Evolutionary conservation across 345 rosid species (phyloP).

Genomic region (Salix viminalis): DNA sequence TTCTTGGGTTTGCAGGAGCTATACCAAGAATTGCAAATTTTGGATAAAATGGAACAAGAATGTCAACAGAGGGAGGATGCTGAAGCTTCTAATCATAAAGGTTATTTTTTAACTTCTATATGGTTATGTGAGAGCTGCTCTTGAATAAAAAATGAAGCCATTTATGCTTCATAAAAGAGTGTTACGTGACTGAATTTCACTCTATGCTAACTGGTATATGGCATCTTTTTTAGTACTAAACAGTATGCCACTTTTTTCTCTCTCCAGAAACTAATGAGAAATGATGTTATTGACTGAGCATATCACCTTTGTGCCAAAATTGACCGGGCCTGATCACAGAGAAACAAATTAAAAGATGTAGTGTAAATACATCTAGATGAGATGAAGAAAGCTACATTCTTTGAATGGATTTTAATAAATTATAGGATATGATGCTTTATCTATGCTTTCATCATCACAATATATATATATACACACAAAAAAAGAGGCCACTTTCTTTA

Average conservation of each 20-base stretch:
- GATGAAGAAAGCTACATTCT: background rate
- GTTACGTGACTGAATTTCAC: background rate
- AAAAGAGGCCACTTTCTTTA: background rate
- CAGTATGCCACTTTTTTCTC: background rate
- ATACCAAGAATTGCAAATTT: constrained; percentile 22
- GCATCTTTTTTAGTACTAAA: background rate
- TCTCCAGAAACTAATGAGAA: background rate
- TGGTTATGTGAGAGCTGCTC: background rate
- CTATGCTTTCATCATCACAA: background rate
- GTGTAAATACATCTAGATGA: background rate
- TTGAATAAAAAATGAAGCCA: background rate
- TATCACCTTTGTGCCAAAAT: background rate
- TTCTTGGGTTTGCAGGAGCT: constrained; percentile 22
- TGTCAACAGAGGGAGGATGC: constrained; percentile 4
- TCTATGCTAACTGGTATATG: background rate
- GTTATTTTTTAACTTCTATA: constrained; percentile 1
- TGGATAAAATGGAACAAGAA: constrained; percentile 24
- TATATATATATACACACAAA: no score
- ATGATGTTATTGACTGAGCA: background rate
- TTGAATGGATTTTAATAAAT: background rate
- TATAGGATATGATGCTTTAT: background rate
- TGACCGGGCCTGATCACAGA: background rate
- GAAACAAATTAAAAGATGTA: background rate
- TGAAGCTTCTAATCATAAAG: constrained; percentile 3
- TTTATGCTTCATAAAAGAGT: background rate